Base-by-base conservation (phyloP, 305 asterid species). In the Stenogyne calaminthoides region DNA sequence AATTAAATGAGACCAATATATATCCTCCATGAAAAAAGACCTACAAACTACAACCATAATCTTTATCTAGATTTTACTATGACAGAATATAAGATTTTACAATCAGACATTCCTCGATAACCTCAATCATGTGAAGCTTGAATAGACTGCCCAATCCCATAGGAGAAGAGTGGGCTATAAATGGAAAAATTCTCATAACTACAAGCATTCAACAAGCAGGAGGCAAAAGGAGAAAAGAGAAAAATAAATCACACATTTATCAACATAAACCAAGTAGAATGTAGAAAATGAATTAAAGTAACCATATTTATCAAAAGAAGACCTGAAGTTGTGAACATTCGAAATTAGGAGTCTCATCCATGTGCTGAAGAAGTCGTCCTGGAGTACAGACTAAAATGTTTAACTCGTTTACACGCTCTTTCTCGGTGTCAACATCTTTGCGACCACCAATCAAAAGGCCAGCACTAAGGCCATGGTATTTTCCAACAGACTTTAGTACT, bases 391-490 rank as follows among this genome's bases (percentile, higher is more conserved):
- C 96, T 87, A 95, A 80, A 76, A 95, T 89, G 77, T 95, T 93
- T 87, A 95, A 74, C 71, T 75, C 76, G 56, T 87, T 93, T 59
- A 95, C 97, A 55, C 82, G 90, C 66, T 92, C 98, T 78, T 93
- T 95, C 87, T 95, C 99, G 1, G 78, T 57, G 66, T 83, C 97
- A 60, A 92, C 95, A 82, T 89, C 96, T 74, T 85, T 86, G 69
- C 97, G 92, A 57, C 99, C 99, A 73, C 99, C 99, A 67, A 95
- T 93, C 59, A 95, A 82, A 80, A 95, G 96, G 64, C 99, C 98
- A 75, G 98, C 98, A 77, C 98, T 91, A 73, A 95, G 89, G n/a
- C 90, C 94, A 61, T 95, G 99, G 81, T 81, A 77, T 82, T 73
- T 88, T 58, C 99, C 99, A 46, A 91, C 99, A 63, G 89, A 74